Conservation (phyloP, 805 yeast species). For the Candida vartiovaarae region DNA sequence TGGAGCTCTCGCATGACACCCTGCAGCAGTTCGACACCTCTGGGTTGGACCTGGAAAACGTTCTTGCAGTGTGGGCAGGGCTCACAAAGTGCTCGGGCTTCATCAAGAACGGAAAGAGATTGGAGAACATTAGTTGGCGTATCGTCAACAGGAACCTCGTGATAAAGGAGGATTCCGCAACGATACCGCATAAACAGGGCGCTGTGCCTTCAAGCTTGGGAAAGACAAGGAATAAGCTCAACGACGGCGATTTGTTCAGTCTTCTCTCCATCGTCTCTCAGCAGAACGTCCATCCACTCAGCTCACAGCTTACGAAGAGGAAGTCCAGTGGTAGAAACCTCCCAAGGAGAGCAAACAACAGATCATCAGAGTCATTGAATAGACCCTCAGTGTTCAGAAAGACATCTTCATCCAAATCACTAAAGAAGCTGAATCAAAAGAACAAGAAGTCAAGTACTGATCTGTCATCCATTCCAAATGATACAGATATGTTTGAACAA, state of each 20-base stretch:
- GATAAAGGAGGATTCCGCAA: not conserved
- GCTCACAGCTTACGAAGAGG: slow-evolving; percentile 17
- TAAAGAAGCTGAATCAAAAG: slow-evolving; percentile 18
- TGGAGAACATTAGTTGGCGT: slow-evolving; percentile 28
- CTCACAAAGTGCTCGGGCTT: slow-evolving; percentile 24
- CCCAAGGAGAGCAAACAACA: slow-evolving; percentile 6
- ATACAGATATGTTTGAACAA: slow-evolving; percentile 22
- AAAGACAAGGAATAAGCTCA: slow-evolving; percentile 16
- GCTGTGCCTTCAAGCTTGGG: slow-evolving; percentile 4
- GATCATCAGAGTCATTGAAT: slow-evolving; percentile 11
- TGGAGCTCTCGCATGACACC: slow-evolving; percentile 23
- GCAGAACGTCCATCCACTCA: slow-evolving; percentile 11
- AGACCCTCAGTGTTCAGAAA: slow-evolving; percentile 19
- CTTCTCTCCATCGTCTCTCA: slow-evolving; percentile 23
- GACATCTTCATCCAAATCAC: slow-evolving; percentile 21
- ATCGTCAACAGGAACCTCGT: slow-evolving; percentile 25
- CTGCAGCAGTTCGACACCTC: slow-evolving; percentile 21
- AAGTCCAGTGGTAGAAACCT: slow-evolving; percentile 17
- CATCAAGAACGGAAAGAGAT: slow-evolving; percentile 23
- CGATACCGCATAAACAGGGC: not conserved
- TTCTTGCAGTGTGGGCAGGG: slow-evolving; percentile 36
- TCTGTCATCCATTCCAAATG: slow-evolving; percentile 8
- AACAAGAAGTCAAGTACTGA: slow-evolving; percentile 1
- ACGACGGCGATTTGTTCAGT: slow-evolving; percentile 23
- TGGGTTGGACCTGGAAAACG: slow-evolving; percentile 31